Evolutionary conservation across 2,329 filamentous ascomycete genomes (phyloP).

Genomic region (Penicillium sp.): DNA sequence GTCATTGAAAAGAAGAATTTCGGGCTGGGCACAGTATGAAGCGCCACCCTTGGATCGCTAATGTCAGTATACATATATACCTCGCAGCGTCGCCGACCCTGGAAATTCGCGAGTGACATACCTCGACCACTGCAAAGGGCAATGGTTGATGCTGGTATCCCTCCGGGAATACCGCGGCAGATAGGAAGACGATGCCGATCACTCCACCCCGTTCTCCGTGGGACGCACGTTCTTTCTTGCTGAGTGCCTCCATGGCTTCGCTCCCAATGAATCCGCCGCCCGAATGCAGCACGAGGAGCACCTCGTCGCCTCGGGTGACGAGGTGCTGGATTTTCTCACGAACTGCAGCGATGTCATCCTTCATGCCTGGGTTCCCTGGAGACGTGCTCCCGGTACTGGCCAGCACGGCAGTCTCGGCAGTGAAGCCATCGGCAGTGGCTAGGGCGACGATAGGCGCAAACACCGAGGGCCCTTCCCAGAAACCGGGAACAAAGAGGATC

Average conservation of each 20-base stretch:
- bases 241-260: slow-evolving; percentile 3
- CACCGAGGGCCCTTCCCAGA: background rate
- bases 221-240: background rate
- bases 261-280: slow-evolving; percentile 2
- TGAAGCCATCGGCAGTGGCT: background rate
- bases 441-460: slow-evolving; percentile 1
- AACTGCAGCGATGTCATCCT: background rate
- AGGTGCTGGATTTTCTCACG: background rate
- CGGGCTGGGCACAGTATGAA: slow-evolving; percentile 2
- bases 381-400: slow-evolving; percentile 1
- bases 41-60: slow-evolving; percentile 1
- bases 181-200: background rate
- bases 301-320: background rate
- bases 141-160: slow-evolving; percentile 1
- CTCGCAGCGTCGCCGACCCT: background rate
- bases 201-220: background rate
- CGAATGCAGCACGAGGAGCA: slow-evolving; percentile 1
- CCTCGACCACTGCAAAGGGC: slow-evolving; percentile 1
- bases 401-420: background rate
- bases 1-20: slow-evolving; percentile 1
- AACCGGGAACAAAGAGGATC: slow-evolving; percentile 2
- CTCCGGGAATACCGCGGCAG: background rate
- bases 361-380: slow-evolving; percentile 1
- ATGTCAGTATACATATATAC: background rate
- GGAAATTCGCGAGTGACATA: background rate